Conservation (phyloP, 495 filamentous ascomycete species). For the Penicillium antarcticum region DNA sequence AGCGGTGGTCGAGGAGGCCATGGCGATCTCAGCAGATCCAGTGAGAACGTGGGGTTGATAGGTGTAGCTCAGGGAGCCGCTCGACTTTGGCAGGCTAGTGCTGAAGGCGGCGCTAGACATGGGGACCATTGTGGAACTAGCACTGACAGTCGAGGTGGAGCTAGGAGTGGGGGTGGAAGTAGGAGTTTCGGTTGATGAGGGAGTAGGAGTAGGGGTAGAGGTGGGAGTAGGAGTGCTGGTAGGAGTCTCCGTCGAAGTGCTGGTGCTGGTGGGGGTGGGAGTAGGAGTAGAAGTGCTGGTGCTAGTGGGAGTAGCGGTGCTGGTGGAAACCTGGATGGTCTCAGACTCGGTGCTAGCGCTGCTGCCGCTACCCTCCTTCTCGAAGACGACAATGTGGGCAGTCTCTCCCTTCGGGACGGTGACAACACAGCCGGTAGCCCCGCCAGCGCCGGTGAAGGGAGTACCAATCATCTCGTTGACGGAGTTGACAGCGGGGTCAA, state of each 20-base stretch:
- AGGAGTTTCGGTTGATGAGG: constrained; percentile 7
- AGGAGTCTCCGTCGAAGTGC: constrained; percentile 17
- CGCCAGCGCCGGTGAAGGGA: constrained; percentile 58
- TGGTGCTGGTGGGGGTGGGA: constrained; percentile 17
- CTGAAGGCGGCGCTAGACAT: constrained; percentile 33
- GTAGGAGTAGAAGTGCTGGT: constrained; percentile 24
- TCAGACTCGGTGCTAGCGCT: constrained; percentile 17
- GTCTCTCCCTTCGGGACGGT: constrained; percentile 65
- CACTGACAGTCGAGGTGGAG: constrained; percentile 15
- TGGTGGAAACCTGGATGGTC: constrained; percentile 11
- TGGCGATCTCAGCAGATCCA: constrained; percentile 6
- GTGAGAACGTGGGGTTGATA: constrained; percentile 4
- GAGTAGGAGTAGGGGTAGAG: constrained; percentile 13
- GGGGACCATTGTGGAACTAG: constrained; percentile 25
- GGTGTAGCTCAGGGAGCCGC: constrained; percentile 5
- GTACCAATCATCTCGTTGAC: constrained; percentile 60
- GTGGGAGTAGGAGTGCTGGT: constrained; percentile 17
- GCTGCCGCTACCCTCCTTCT: constrained; percentile 26
- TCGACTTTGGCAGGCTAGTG: constrained; percentile 24
- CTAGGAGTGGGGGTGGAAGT: constrained; percentile 7
- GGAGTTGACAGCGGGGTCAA: constrained; percentile 59
- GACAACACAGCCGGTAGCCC: constrained; percentile 74
- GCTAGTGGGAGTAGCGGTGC: constrained; percentile 15
- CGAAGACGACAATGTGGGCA: constrained; percentile 68
- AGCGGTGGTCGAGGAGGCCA: constrained; percentile 9